Percentiles rank a stretch among this genome's conserved stretches.
Conservation (phyloP, 371 early-diverging fungal genomes). For the Homolaphlyctis polyrhiza region DNA sequence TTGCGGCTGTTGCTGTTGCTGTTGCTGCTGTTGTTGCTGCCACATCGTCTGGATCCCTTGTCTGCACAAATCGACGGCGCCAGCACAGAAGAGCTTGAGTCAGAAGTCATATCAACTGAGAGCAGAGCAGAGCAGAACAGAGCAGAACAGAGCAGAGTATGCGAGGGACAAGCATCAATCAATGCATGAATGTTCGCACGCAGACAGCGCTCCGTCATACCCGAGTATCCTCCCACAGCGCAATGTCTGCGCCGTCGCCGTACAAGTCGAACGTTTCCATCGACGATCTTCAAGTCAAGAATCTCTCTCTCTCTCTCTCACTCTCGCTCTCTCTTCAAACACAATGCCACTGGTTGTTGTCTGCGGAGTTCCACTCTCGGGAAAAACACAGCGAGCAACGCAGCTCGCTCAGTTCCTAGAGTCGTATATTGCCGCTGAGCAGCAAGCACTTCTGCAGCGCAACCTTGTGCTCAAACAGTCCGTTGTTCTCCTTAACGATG, state of each 20-base stretch:
- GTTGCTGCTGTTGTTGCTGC: too few relatives aligned
- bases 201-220: conserved; percentile 10
- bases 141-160: too few relatives aligned
- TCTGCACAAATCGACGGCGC: too few relatives aligned
- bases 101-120: too few relatives aligned
- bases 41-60: too few relatives aligned
- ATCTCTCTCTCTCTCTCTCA: too few relatives aligned
- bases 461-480: conserved; percentile 9
- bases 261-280: background rate
- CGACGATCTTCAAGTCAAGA: background rate
- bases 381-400: conserved; percentile 79
- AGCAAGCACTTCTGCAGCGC: conserved; percentile 4
- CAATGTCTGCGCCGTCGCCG: background rate
- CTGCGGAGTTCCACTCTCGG: conserved; percentile 84
- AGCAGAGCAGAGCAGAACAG: too few relatives aligned
- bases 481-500: conserved; percentile 71
- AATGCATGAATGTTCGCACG: too few relatives aligned
- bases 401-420: conserved; percentile 65
- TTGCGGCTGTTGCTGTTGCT: too few relatives aligned
- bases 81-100: too few relatives aligned
- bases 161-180: too few relatives aligned
- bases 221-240: conserved; percentile 44
- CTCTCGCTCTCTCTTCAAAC: too few relatives aligned
- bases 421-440: conserved; percentile 23
- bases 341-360: conserved; percentile 90